Evolutionary conservation across 768 basidiomycete species (phyloP).

Genomic region (Chalciporus chontae): DNA sequence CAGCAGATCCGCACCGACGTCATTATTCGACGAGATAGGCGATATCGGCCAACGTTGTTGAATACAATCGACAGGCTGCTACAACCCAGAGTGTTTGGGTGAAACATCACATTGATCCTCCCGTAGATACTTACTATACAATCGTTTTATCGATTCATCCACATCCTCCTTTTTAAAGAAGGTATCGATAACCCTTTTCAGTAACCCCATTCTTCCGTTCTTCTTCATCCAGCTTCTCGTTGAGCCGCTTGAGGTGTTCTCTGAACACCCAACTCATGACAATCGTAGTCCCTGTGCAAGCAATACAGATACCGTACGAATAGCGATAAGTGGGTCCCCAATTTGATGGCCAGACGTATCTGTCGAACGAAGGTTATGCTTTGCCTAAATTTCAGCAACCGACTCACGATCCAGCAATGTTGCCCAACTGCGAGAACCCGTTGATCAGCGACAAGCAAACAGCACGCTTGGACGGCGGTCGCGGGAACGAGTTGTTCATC

Average conservation of each 20-base stretch:
- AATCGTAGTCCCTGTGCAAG: slow-evolving; percentile 49
- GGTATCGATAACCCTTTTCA: slow-evolving; percentile 48
- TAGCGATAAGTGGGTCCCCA: slow-evolving; percentile 74
- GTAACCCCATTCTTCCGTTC: slow-evolving; percentile 41
- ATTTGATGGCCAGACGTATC: slow-evolving; percentile 60
- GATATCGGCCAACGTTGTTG: no score
- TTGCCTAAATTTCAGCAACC: background rate
- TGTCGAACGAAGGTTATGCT: slow-evolving; percentile 18
- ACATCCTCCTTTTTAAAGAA: slow-evolving; percentile 33
- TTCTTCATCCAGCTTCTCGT: slow-evolving; percentile 34
- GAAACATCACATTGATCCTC: background rate
- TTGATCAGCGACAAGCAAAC: slow-evolving; percentile 81
- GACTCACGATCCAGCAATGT: slow-evolving; percentile 77
- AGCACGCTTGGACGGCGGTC: slow-evolving; percentile 80
- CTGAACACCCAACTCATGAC: slow-evolving; percentile 48
- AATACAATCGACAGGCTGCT: no score
- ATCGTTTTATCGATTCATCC: background rate
- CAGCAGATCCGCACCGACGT: no score
- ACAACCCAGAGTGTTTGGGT: no score
- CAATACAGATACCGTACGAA: slow-evolving; percentile 72
- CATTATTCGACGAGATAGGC: no score
- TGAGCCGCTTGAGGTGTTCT: slow-evolving; percentile 40
- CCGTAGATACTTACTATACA: background rate
- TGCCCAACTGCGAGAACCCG: slow-evolving; percentile 78
- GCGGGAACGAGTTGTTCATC: slow-evolving; percentile 60